Conservation (phyloP, 106 monocot species). For the Apostasia ramifera region DNA sequence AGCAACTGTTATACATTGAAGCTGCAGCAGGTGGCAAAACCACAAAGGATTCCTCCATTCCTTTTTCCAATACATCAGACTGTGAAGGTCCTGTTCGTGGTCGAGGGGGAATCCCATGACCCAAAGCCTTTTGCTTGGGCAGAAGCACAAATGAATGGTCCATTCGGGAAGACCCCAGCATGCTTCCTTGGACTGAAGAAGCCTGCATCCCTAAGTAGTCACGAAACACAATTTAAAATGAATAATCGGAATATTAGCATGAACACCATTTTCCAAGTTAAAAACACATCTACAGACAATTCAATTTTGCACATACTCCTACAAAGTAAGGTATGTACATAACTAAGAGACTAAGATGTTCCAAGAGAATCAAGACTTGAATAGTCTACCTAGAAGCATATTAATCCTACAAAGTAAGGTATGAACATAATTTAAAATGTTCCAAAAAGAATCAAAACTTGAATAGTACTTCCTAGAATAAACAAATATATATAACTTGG, state of each 20-base stretch:
- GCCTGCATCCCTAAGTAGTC: conserved; percentile 51
- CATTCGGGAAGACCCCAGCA: conserved; percentile 61
- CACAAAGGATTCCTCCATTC: conserved; percentile 80
- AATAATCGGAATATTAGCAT: background rate
- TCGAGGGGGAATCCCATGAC: conserved; percentile 59
- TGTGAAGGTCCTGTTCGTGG: conserved; percentile 29
- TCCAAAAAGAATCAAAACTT: too few relatives aligned
- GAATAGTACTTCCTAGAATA: too few relatives aligned
- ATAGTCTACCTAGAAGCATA: too few relatives aligned
- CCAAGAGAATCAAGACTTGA: too few relatives aligned
- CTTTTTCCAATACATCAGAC: conserved; percentile 23
- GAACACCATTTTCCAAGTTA: background rate
- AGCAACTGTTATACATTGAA: conserved; percentile 73
- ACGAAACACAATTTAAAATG: background rate
- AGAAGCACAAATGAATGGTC: conserved; percentile 85
- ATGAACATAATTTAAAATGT: too few relatives aligned
- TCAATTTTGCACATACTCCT: background rate
- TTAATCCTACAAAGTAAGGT: too few relatives aligned
- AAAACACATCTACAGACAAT: background rate
- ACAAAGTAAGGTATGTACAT: too few relatives aligned
- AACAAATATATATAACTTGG: too few relatives aligned
- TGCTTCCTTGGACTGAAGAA: conserved; percentile 63
- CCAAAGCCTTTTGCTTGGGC: conserved; percentile 49
- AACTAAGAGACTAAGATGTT: too few relatives aligned
- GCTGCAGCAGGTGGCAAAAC: conserved; percentile 79